A percentile compares a stretch with the other conserved stretches of the same genome.
Conservation (phyloP, 805 yeast genomes). For the Candida tibetensis region DNA sequence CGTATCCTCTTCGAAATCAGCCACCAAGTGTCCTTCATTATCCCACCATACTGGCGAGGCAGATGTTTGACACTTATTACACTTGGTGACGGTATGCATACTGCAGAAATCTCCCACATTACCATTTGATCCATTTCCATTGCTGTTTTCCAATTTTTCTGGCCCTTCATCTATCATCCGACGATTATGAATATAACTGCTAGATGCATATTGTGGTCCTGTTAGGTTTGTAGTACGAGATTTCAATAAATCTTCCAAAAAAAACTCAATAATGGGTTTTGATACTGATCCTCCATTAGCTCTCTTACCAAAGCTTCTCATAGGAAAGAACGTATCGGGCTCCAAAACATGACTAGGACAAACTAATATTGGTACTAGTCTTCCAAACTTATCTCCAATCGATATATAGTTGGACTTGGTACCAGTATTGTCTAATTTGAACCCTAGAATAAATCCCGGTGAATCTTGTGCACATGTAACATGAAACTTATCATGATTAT, state of each 20-base stretch:
- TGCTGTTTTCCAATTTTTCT: background rate
- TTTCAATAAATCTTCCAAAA: constrained; percentile 34
- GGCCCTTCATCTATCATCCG: constrained; percentile 13
- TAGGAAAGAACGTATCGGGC: constrained; percentile 17
- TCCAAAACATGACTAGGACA: constrained; percentile 41
- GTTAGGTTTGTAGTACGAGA: constrained; percentile 12
- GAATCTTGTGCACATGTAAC: constrained; percentile 58
- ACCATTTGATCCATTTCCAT: constrained; percentile 1
- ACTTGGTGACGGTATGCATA: constrained; percentile 11
- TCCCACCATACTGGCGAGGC: constrained; percentile 42
- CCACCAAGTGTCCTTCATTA: constrained; percentile 1
- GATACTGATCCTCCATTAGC: constrained; percentile 22
- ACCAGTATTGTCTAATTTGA: constrained; percentile 34
- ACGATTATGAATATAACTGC: constrained; percentile 25
- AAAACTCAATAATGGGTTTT: constrained; percentile 40
- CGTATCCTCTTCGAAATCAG: constrained; percentile 4
- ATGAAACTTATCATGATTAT: constrained; percentile 34
- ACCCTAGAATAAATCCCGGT: constrained; percentile 50
- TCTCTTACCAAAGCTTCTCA: constrained; percentile 32
- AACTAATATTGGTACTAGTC: constrained; percentile 40
- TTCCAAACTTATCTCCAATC: constrained; percentile 34
- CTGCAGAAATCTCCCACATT: too few relatives aligned
- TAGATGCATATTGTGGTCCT: constrained; percentile 35
- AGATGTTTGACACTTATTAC: constrained; percentile 21
- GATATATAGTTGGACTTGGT: constrained; percentile 20